Base-by-base conservation (phyloP, 306 rosid species). In the Fragaria nilgerrensis region DNA sequence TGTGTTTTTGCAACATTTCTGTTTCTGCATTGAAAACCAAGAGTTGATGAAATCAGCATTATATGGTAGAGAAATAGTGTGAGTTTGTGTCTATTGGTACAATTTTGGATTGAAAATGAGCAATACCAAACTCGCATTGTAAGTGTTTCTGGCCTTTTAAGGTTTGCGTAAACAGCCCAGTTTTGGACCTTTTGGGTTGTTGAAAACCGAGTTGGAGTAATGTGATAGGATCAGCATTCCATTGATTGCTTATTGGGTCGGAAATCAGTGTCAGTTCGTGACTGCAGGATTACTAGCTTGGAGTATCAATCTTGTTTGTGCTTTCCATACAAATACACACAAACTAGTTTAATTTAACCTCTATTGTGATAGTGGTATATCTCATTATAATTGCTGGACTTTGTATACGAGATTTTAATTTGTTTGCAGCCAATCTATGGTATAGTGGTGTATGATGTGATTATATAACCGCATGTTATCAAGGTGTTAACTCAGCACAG, bases 41-140 rank as follows among this genome's bases (percentile, higher is more conserved):
- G 2, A 49, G 55, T 49, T 45, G 52, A 49, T 16, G 15, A 49
- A 55, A 22, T 55, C 62, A 8, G 62, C 62, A 20, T 55, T 20
- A 56, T 56, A 1, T 29, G 32, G 32, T 29, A 29, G 32, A 29
- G 32, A 32, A 32, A 32, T 32, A 0, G 34, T 32, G 34, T 32
- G 34, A 32, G 34, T 32, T 32, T 56, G 63, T n/a, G 32, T 29
- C 32, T 27, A 27, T 27, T 27, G 9, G 63, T 9, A 22, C 32
- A 22, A 9, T 20, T 45, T 74, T 62, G 2, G 20, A 62, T 4
- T 62, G 4, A 16, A 62, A 13, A 5, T 13, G 41, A 36, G 75
- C 47, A 69, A 64, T 63, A 45, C 56, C 81, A 48, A 72, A 41
- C 55, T 79, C 2, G 19, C 32, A 13, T 61, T 61, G 15, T 1